These are phyloP conservation scores for Prunus salicina DNA, from an alignment of 306 rosid genomes.

Conservation along the genomic window DNA sequence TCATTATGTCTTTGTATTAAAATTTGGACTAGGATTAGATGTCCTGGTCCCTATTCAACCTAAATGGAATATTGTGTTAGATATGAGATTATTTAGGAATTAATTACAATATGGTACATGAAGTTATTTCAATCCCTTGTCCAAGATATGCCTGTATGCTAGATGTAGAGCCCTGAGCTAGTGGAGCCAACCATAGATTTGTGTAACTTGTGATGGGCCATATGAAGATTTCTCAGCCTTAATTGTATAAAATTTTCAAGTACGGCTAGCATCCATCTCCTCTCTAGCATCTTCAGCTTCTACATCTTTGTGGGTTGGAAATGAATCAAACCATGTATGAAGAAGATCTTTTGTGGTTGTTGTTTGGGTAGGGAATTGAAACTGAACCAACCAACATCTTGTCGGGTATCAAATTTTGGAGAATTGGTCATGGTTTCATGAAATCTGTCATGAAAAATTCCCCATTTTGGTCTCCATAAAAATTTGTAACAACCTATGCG, in stretches of 20 bases:
- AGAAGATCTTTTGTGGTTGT: neutral
- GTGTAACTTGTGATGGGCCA: neutral
- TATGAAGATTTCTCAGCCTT: neutral
- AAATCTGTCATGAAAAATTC: neutral
- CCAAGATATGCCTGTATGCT: no score
- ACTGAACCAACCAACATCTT: neutral
- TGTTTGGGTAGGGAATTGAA: neutral
- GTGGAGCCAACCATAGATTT: conserved; percentile 5
- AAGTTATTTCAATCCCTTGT: neutral
- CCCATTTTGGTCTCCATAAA: neutral
- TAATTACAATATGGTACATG: neutral
- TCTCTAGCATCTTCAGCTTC: neutral
- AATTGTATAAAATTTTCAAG: neutral
- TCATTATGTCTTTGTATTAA: neutral
- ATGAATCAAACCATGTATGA: neutral
- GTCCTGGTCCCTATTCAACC: neutral
- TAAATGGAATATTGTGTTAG: neutral
- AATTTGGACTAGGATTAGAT: neutral
- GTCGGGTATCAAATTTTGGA: neutral
- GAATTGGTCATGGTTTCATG: neutral
- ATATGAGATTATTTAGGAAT: neutral
- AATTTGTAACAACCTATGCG: neutral
- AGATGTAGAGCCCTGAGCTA: neutral
- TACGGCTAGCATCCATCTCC: neutral
- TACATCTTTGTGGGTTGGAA: neutral